These are phyloP conservation scores for Trypethelium eluteriae DNA, from an alignment of 495 filamentous ascomycete species.

Conservation along the genomic window DNA sequence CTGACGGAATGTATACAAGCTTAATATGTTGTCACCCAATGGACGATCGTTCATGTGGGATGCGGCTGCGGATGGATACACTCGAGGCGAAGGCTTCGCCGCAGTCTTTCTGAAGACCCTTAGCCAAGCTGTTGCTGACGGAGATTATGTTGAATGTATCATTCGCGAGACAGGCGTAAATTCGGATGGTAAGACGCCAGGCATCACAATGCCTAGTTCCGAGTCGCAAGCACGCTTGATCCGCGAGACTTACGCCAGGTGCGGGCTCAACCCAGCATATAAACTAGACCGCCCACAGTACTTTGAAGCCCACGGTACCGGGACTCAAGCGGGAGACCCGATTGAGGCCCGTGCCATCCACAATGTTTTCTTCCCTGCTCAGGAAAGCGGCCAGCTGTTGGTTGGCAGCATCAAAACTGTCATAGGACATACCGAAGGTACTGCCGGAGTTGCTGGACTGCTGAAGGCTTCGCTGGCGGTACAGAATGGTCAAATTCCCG, in stretches of 20 bases:
- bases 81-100: conserved; percentile 1
- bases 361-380: conserved; percentile 33
- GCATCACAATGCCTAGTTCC: conserved; percentile 11
- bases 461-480: conserved; percentile 12
- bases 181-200: conserved; percentile 2
- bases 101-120: conserved; percentile 5
- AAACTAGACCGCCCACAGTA: conserved; percentile 13
- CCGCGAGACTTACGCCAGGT: conserved; percentile 3
- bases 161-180: conserved; percentile 9
- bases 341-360: conserved; percentile 19
- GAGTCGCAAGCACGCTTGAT: conserved; percentile 4
- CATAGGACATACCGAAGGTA: conserved; percentile 15
- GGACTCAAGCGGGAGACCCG: conserved; percentile 14
- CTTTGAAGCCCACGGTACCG: conserved; percentile 15
- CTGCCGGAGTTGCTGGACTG: conserved; percentile 14
- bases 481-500: conserved; percentile 9
- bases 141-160: conserved; percentile 1
- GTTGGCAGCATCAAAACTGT: conserved; percentile 13
- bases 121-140: neutral
- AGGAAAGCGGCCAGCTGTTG: neutral
- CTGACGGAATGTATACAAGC: too few species aligned
- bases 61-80: conserved; percentile 1
- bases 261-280: neutral
- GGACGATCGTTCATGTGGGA: neutral
- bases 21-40: conserved; percentile 2